Percentiles rank a stretch among this genome's conserved stretches.
Conservation (phyloP, 2,329 filamentous ascomycete species). For the Ascochyta rabiei region DNA sequence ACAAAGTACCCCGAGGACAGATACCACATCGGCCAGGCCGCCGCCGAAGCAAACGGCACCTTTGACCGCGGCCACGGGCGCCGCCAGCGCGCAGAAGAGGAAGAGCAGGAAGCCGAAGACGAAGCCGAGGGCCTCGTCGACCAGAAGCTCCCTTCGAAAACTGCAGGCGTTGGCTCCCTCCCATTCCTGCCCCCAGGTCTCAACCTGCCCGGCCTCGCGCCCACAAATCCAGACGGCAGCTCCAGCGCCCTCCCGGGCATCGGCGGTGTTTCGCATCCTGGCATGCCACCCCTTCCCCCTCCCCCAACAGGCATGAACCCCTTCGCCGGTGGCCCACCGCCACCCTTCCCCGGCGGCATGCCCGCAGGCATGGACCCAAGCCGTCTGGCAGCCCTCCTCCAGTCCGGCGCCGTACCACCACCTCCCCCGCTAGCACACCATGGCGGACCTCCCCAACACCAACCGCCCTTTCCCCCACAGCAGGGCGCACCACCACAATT, state of each 20-base stretch:
- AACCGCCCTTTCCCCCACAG: constrained; percentile 34
- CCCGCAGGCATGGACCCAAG: constrained; percentile 35
- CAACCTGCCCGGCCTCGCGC: constrained; percentile 41
- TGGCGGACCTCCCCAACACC: constrained; percentile 29
- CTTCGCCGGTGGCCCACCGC: constrained; percentile 25
- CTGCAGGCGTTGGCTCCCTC: constrained; percentile 50
- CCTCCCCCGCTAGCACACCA: constrained; percentile 40
- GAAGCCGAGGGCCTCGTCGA: constrained; percentile 92
- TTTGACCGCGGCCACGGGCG: constrained; percentile 82
- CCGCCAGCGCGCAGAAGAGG: constrained; percentile 83
- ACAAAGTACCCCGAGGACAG: constrained; percentile 84
- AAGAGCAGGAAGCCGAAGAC: constrained; percentile 91
- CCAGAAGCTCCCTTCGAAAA: constrained; percentile 76
- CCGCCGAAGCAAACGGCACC: constrained; percentile 92
- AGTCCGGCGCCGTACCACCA: constrained; percentile 44
- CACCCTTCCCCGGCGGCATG: constrained; percentile 30
- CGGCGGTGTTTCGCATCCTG: constrained; percentile 48
- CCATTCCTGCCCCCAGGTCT: constrained; percentile 68
- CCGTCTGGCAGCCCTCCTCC: constrained; percentile 44
- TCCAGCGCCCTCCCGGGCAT: constrained; percentile 56
- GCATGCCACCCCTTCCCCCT: constrained; percentile 29
- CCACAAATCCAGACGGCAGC: constrained; percentile 49
- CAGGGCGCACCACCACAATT: constrained; percentile 19
- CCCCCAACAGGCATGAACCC: constrained; percentile 30
- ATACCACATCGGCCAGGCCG: constrained; percentile 93